phyloP scores from a whole-genome alignment of 2,329 filamentous ascomycete genomes.

The Lithohypha guttulata region DNA sequence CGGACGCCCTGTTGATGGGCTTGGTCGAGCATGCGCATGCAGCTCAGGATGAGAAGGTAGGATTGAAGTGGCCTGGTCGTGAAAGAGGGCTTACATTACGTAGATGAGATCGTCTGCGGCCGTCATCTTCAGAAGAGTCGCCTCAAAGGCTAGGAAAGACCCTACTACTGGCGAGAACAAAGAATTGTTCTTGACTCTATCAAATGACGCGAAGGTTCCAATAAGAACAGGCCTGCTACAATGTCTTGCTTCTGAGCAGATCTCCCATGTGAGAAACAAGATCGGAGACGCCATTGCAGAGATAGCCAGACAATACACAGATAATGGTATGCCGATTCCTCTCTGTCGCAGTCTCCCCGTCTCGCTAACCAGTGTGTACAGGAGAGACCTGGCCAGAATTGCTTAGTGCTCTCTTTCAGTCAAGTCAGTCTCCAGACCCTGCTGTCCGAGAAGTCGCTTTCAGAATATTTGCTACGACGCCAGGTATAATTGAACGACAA shows the following conservation, averaged over 20 bases:
- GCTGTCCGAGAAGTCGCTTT: conserved; percentile 86
- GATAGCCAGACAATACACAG: conserved; percentile 85
- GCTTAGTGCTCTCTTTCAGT: conserved; percentile 71
- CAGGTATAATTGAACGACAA: conserved; percentile 89
- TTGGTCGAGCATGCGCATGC: conserved; percentile 82
- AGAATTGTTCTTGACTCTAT: conserved; percentile 77
- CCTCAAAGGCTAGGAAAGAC: conserved; percentile 76
- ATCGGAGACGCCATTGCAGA: conserved; percentile 96
- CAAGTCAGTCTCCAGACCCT: conserved; percentile 74
- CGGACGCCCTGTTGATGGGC: conserved; percentile 85
- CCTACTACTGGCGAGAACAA: conserved; percentile 55
- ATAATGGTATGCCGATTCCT: conserved; percentile 57
- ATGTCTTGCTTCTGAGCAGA: conserved; percentile 60
- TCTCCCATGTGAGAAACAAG: conserved; percentile 75
- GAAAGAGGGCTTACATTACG: conserved; percentile 15
- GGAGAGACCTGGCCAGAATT: conserved; percentile 84
- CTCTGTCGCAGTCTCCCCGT: neutral
- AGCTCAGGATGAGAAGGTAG: conserved; percentile 60
- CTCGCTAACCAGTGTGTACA: conserved; percentile 29
- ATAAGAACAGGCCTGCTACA: conserved; percentile 79
- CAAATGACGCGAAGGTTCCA: conserved; percentile 58
- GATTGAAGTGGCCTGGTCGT: neutral
- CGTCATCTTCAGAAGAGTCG: conserved; percentile 87
- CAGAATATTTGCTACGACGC: conserved; percentile 88
- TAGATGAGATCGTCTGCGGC: conserved; percentile 85